Evolutionary conservation across 2,329 filamentous ascomycete species (phyloP), one percentile per base, ranked within the genome.

Genomic region (Aurifilum marmelostoma): DNA sequence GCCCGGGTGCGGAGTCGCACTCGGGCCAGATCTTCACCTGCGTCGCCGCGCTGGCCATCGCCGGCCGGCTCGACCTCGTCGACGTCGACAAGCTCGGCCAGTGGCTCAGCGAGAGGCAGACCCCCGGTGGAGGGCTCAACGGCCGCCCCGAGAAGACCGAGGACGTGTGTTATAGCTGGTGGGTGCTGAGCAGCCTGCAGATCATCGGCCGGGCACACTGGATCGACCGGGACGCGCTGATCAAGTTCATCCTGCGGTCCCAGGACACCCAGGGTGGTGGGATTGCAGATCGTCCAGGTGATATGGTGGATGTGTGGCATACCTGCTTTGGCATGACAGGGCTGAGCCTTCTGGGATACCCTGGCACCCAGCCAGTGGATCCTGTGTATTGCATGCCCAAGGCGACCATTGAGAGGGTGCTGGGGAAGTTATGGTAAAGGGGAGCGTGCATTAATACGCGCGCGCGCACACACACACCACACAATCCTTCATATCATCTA

Each of bases 121-220:
- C 97, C 37, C 87, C 92, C 12, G 91, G 90, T 62, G 96, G 96
- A 39, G 96, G 96, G 0, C 83, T 99, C 64, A 99, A 99, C 77
- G 96, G 96, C 2, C 87, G 96, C 63, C 96, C 96, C 0, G 96
- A 98, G 81, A 99, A 99, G 83, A 83, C 92, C 72, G 95, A 97
- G 78, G 96, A 99, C 78, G 95, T 97, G 18, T 99, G 96, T 82
- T 99, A 99, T 81, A 97, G 93, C 78, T 99, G 96, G 96, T 99
- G 96, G 96, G 96, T 98, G 59, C 83, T 95, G 76, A 95, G 92
- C 77, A 97, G 94, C 78, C 82, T 99, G 73, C 91, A 92, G 60
- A 97, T 98, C 86, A 92, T 99, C 73, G 89, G 87, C 66, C 90
- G 91, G 67, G 86, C 94, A 66, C 92, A 97, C 78, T 99, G 96